Percentiles rank a stretch among this genome's conserved stretches.
Conservation (phyloP, 208 protist genomes). For the Trichomonas tenax region DNA sequence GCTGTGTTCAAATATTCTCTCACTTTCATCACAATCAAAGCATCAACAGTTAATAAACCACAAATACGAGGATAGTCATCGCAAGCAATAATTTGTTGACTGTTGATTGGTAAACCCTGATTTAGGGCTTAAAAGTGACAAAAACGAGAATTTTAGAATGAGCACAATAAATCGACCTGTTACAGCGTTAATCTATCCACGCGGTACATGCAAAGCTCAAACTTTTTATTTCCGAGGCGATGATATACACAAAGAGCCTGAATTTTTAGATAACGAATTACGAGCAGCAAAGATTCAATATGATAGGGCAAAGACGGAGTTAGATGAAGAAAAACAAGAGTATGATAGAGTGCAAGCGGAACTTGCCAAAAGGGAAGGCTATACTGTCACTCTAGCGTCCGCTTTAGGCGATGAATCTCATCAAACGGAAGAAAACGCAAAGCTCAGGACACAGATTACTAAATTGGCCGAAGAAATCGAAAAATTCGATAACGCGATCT, state of each 20-base stretch:
- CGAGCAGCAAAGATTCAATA: neutral
- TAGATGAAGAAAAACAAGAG: neutral
- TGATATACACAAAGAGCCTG: neutral
- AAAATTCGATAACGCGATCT: neutral
- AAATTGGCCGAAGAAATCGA: neutral
- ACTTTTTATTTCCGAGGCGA: neutral
- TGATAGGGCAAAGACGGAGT: neutral
- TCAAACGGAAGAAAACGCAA: constrained; percentile 1
- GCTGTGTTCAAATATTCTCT: no score
- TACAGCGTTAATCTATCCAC: neutral
- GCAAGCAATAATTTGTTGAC: no score
- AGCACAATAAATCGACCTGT: neutral
- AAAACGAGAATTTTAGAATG: neutral
- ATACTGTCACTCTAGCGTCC: neutral
- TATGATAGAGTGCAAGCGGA: neutral
- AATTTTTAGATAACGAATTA: neutral
- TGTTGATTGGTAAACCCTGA: no score
- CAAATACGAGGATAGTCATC: no score
- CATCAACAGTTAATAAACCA: no score
- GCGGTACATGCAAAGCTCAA: neutral
- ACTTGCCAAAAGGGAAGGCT: neutral
- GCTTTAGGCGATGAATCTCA: neutral
- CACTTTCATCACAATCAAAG: no score
- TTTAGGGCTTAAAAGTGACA: neutral
- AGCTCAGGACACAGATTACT: neutral